Conservation (phyloP, 331 rosid genomes). For the Acacia pycnantha region DNA sequence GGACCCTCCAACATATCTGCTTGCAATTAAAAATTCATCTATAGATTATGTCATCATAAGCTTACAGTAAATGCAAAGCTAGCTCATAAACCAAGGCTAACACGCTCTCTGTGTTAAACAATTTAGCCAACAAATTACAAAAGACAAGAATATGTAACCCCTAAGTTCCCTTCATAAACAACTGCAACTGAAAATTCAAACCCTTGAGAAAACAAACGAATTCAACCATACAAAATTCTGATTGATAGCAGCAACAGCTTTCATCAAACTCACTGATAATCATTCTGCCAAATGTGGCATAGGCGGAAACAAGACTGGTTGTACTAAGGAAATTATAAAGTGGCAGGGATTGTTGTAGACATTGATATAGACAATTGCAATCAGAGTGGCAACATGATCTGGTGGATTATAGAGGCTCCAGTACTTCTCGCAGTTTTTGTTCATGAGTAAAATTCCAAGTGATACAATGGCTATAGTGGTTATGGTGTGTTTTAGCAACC, state of each 20-base stretch:
- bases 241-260: background rate
- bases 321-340: background rate
- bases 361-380: background rate
- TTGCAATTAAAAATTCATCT: constrained; percentile 28
- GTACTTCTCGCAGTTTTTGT: background rate
- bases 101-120: background rate
- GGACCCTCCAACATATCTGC: constrained; percentile 95
- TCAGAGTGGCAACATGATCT: background rate
- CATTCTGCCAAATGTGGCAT: background rate
- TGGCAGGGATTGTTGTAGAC: background rate
- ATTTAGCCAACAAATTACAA: background rate
- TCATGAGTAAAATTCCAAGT: background rate
- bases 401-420: background rate
- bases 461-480: background rate
- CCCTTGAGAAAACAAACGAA: background rate
- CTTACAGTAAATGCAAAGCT: constrained; percentile 26
- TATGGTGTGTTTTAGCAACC: background rate
- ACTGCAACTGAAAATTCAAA: background rate
- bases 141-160: background rate
- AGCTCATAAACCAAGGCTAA: constrained; percentile 22
- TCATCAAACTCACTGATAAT: background rate
- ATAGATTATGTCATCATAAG: constrained; percentile 27
- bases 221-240: background rate
- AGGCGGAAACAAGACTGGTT: background rate
- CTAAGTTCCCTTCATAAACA: background rate